Percentiles rank a stretch among this genome's conserved stretches.
These are phyloP conservation scores for Umbelopsis ramanniana DNA, from an alignment of 192 early-diverging fungal species.

Conservation along the genomic window DNA sequence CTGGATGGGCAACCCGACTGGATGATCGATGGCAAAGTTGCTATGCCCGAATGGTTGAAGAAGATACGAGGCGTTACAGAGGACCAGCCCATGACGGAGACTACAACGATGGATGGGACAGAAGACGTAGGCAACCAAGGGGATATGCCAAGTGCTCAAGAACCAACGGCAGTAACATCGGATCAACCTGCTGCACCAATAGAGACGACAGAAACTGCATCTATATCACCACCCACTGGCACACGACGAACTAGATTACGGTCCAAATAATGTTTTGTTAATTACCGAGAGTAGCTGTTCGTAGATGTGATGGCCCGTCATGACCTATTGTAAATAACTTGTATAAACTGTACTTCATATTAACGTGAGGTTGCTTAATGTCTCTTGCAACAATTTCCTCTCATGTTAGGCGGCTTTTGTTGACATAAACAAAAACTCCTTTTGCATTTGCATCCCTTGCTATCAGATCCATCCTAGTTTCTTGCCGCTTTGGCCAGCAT, in stretches of 20 bases:
- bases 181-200: neutral
- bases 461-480: too few species aligned
- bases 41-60: neutral
- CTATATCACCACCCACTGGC: neutral
- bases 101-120: neutral
- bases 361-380: too few species aligned
- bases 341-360: neutral
- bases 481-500: too few species aligned
- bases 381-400: too few species aligned
- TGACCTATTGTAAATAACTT: neutral
- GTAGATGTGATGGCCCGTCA: neutral
- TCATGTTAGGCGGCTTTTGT: too few species aligned
- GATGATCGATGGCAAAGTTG: neutral
- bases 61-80: neutral
- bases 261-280: constrained; percentile 1
- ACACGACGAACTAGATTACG: neutral
- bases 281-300: neutral
- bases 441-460: too few species aligned
- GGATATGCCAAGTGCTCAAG: neutral
- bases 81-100: neutral
- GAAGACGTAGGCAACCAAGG: neutral
- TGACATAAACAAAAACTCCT: too few species aligned
- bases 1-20: constrained; percentile 15
- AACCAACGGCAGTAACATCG: neutral
- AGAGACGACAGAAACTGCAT: neutral